Percentiles rank a stretch among this genome's conserved stretches.
phyloP scores from a whole-genome alignment of 169 alveolate species.

The Cryptosporidium canis region DNA sequence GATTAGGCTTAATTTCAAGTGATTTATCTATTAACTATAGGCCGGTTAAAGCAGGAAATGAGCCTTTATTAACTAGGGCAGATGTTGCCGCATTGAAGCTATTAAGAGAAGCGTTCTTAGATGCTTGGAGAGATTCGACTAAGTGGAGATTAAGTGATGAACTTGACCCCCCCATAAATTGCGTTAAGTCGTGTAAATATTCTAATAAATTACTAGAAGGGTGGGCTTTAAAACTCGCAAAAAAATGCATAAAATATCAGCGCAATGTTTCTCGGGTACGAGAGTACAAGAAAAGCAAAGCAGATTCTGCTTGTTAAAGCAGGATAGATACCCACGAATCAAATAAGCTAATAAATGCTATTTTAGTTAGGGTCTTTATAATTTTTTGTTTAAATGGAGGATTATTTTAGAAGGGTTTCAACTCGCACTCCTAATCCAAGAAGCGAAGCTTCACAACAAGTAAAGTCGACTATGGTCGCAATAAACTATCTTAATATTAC shows the following conservation, averaged over 20 bases:
- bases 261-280: constrained; percentile 16
- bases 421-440: not conserved
- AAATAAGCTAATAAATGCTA: not conserved
- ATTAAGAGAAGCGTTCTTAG: constrained; percentile 44
- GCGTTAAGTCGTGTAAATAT: not conserved
- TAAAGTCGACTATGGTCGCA: constrained; percentile 49
- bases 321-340: not conserved
- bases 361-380: not conserved
- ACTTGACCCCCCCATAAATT: not conserved
- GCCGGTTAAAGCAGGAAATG: not conserved
- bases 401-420: not conserved
- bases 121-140: constrained; percentile 6
- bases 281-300: not conserved
- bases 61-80: not conserved
- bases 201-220: constrained; percentile 30
- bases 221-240: constrained; percentile 52
- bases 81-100: constrained; percentile 10
- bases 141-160: not conserved
- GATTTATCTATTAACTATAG: not conserved
- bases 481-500: constrained; percentile 15
- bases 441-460: not conserved
- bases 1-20: not conserved
- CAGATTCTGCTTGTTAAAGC: not conserved
- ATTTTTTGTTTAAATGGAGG: constrained; percentile 2
- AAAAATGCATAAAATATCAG: constrained; percentile 43